Evolutionary conservation across 1,284 basidiomycete genomes (phyloP).

Genomic region (Leccinum olivaceoglutinosum): DNA sequence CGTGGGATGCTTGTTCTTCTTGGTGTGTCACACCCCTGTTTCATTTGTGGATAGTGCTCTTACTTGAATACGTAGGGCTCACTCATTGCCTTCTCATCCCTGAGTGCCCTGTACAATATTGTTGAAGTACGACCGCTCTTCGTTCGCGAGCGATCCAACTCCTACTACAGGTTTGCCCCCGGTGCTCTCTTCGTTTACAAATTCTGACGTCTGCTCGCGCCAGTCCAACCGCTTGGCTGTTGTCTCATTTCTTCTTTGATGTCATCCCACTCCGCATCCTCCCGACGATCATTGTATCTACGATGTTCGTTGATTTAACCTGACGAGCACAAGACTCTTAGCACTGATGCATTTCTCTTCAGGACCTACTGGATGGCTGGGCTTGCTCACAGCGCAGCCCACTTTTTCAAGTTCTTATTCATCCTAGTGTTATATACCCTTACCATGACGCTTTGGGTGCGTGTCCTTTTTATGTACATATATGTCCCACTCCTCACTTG

Average conservation of each 20-base stretch:
- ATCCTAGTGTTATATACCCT: slow-evolving; percentile 74
- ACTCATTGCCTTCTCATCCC: slow-evolving; percentile 80
- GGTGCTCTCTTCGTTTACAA: not conserved
- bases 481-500: not conserved
- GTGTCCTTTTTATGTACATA: slow-evolving; percentile 27
- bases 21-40: slow-evolving; percentile 44
- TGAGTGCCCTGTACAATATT: slow-evolving; percentile 85
- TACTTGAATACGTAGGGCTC: slow-evolving; percentile 50
- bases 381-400: slow-evolving; percentile 58
- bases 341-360: slow-evolving; percentile 15
- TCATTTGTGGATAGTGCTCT: not conserved
- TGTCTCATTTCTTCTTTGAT: slow-evolving; percentile 82
- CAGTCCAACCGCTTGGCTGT: slow-evolving; percentile 81
- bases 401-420: slow-evolving; percentile 82
- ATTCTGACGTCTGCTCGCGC: slow-evolving; percentile 11
- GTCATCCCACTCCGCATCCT: slow-evolving; percentile 79
- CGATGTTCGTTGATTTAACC: slow-evolving; percentile 50
- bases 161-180: slow-evolving; percentile 63
- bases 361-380: slow-evolving; percentile 93
- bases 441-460: slow-evolving; percentile 77
- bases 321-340: slow-evolving; percentile 1
- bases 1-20: slow-evolving; percentile 87
- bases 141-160: slow-evolving; percentile 77
- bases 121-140: slow-evolving; percentile 79
- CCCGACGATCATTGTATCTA: slow-evolving; percentile 77